Evolutionary conservation across 345 rosid species (phyloP), one percentile per base, ranked within the genome.

Genomic region (Arabis alpina): DNA sequence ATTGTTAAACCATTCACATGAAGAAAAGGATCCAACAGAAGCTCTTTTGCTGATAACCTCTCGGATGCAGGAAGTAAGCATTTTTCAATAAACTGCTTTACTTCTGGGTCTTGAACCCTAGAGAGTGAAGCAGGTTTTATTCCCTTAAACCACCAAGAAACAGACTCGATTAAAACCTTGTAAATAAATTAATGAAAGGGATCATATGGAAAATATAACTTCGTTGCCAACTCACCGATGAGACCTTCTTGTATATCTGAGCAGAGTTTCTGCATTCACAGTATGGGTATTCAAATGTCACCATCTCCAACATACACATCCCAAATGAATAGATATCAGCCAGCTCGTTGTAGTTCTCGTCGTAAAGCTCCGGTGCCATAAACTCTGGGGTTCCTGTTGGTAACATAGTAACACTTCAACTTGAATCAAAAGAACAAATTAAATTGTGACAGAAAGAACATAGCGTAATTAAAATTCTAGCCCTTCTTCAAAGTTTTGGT

Each of bases 291-390:
- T 88, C 94, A 79, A 88, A 85, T 41, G 97, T 90, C 47, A 84
- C 92, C 92, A 90, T 85, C 84, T 90, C 94, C 69, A 90, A 75
- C 86, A 88, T 84, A 80, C 97, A 88, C 97, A 90, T 84, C 45
- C 97, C 97, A 66, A 90, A 90, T 27, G 97, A 86, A 72, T 86
- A 88, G 32, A 90, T 82, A 79, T 90, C 97, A 40, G 87, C 92
- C 64, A 90, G 80, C 60, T 90, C 92, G 39, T 85, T 88, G 80
- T 88, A 90, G 68, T 83, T 80, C 79, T 90, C 94, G 16, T 90
- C 93, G 61, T 90, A 90, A 52, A 90, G 76, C 83, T 90, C 97
- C 0, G 97, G 97, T 68, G 97, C 97, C 97, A 90, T 90, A 79
- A 88, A 90, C 72, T 90, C 97, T 2, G 96, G 97, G 61, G 93